Base-by-base conservation (phyloP, 2,329 filamentous ascomycete genomes). In the Arthrobotrys iridis region DNA sequence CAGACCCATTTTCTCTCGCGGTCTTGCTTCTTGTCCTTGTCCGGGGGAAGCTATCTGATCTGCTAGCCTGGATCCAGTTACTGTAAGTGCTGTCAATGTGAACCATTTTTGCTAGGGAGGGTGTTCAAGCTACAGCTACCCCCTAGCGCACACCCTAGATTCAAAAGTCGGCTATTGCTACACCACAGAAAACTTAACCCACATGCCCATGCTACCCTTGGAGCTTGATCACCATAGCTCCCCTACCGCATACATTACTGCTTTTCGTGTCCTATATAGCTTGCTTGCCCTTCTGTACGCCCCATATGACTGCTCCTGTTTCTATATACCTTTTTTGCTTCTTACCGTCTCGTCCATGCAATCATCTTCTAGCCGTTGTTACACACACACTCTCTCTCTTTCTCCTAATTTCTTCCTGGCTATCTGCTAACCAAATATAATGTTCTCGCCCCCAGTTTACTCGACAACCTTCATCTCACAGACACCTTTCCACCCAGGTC, bases 381-480 rank as follows among this genome's bases (percentile, higher is more conserved):
- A 55, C 50, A 55, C 50, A n/a, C n/a, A n/a, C n/a, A n/a, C n/a
- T n/a, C n/a, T n/a, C 13, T 15, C 15, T 52, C 15, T 2, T 48
- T 20, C 33, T 33, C 50, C 50, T 55, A 18, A 35, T 55, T 55
- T 55, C 28, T 33, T 30, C 24, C 48, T 43, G 30, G 28, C 28
- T 46, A 33, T 43, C 43, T 18, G 57, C 48, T 65, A 52, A 55
- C 40, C 30, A 45, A 35, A 26, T 26, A 66, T 35, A 40, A 74
- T 74, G 70, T 67, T 67, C 43, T 66, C 65, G n/a, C 68, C 68
- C n/a, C 70, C 70, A 74, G 70, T 67, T 30, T 74, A 74, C 57
- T 67, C 70, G 4, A 43, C 68, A 22, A 35, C 67, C 10, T 45
- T 40, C 18, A 41, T 74, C 46, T 18, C 65, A 24, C 70, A 74